Conservation (phyloP, 305 asterid genomes). For the Salvia sclarea region DNA sequence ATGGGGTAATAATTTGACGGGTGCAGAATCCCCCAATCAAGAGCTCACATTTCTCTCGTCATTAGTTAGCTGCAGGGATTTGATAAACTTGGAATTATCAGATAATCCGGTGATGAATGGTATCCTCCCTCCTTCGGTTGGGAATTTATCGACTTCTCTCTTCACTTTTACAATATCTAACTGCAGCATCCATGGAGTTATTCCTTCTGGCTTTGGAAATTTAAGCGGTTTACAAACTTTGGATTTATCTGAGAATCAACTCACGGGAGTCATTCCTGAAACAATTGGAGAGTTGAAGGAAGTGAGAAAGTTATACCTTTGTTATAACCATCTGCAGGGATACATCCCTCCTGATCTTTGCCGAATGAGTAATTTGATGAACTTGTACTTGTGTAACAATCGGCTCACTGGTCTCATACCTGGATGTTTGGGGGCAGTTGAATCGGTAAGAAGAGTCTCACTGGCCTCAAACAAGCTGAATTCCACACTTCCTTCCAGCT, state of each 20-base stretch:
- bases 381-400: conserved; percentile 19
- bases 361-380: background rate
- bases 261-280: conserved; percentile 27
- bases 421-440: conserved; percentile 20
- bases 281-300: conserved; percentile 21
- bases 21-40: background rate
- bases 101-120: conserved; percentile 30
- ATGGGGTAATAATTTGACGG: conserved; percentile 25
- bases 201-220: conserved; percentile 35
- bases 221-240: conserved; percentile 1
- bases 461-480: conserved; percentile 15
- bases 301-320: background rate
- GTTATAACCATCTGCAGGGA: background rate
- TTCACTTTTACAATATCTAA: background rate
- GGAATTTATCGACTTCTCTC: conserved; percentile 33
- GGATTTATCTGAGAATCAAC: background rate
- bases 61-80: conserved; percentile 29
- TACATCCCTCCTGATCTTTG: conserved; percentile 28
- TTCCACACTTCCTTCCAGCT: conserved; percentile 24
- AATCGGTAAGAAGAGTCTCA: conserved; percentile 9
- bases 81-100: background rate
- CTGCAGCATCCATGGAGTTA: conserved; percentile 25
- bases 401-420: conserved; percentile 26
- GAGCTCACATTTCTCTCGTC: conserved; percentile 35
- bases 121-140: conserved; percentile 29